Evolutionary conservation across 2,329 filamentous ascomycete genomes (phyloP).

Genomic region (Cucurbitaria berberidis): DNA sequence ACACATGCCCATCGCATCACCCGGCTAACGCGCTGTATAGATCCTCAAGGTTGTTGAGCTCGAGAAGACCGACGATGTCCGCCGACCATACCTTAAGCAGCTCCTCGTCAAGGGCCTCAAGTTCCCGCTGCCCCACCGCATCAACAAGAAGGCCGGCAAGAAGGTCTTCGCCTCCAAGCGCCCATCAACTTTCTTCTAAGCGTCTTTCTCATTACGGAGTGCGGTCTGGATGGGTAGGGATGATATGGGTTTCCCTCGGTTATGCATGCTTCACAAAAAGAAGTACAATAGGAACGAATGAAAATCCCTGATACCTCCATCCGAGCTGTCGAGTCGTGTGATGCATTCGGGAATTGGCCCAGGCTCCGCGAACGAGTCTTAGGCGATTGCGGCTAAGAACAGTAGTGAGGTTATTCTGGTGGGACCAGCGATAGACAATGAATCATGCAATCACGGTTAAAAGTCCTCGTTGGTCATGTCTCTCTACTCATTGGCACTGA

Average conservation of each 20-base stretch:
- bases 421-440: not conserved
- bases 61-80: slow-evolving; percentile 91
- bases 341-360: slow-evolving; percentile 21
- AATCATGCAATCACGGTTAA: slow-evolving; percentile 8
- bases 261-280: slow-evolving; percentile 51
- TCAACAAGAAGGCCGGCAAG: slow-evolving; percentile 80
- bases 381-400: not conserved
- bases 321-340: slow-evolving; percentile 29
- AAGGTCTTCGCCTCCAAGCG: slow-evolving; percentile 93
- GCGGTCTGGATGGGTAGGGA: slow-evolving; percentile 48
- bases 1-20: not conserved
- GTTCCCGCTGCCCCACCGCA: slow-evolving; percentile 98
- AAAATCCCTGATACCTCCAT: slow-evolving; percentile 50
- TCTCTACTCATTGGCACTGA: not conserved
- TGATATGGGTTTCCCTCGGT: slow-evolving; percentile 49
- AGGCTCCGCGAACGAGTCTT: slow-evolving; percentile 3
- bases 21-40: slow-evolving; percentile 55
- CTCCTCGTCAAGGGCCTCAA: slow-evolving; percentile 92
- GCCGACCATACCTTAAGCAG: slow-evolving; percentile 99
- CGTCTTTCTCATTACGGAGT: slow-evolving; percentile 50
- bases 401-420: not conserved
- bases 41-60: slow-evolving; percentile 98
- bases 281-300: slow-evolving; percentile 53
- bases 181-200: slow-evolving; percentile 97
- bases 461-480: not conserved